Conservation (phyloP, 495 filamentous ascomycete species). For the Hyaloscypha variabilis region DNA sequence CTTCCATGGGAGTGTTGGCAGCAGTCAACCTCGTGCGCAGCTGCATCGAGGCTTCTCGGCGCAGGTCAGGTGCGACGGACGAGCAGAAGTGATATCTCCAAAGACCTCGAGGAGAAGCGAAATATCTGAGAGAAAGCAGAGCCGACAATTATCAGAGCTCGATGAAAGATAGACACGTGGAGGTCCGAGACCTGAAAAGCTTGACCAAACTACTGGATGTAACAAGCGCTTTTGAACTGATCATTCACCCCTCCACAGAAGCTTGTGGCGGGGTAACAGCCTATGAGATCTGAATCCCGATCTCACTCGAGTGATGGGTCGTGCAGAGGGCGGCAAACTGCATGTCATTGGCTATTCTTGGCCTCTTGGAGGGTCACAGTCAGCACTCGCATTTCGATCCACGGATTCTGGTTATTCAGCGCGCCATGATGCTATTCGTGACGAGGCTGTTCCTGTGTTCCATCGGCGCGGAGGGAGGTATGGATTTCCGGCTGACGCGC, state of each 20-base stretch:
- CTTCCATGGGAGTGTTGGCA: background rate
- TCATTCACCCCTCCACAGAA: conserved; percentile 1
- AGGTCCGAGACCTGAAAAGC: conserved; percentile 3
- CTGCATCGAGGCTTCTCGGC: background rate
- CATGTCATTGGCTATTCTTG: conserved; percentile 23
- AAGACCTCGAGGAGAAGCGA: background rate
- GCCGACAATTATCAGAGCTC: background rate
- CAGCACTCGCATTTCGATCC: background rate
- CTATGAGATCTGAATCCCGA: conserved; percentile 13
- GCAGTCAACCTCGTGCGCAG: conserved; percentile 19
- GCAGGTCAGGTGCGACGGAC: conserved; percentile 6
- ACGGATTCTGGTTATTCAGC: conserved; percentile 1
- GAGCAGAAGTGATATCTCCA: background rate
- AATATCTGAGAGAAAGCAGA: background rate
- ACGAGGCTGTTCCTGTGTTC: conserved; percentile 16
- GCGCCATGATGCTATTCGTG: conserved; percentile 12
- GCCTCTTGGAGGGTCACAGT: conserved; percentile 12
- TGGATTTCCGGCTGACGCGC: conserved; percentile 4
- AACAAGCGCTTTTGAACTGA: conserved; percentile 1
- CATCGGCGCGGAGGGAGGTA: background rate
- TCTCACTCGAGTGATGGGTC: conserved; percentile 11
- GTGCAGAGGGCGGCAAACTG: conserved; percentile 18
- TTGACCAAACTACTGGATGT: conserved; percentile 6
- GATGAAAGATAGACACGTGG: conserved; percentile 12
- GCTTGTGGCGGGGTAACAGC: conserved; percentile 6